These are phyloP conservation scores for Athelia sp. DNA, from an alignment of 1,284 basidiomycete genomes.

Conservation along the genomic window DNA sequence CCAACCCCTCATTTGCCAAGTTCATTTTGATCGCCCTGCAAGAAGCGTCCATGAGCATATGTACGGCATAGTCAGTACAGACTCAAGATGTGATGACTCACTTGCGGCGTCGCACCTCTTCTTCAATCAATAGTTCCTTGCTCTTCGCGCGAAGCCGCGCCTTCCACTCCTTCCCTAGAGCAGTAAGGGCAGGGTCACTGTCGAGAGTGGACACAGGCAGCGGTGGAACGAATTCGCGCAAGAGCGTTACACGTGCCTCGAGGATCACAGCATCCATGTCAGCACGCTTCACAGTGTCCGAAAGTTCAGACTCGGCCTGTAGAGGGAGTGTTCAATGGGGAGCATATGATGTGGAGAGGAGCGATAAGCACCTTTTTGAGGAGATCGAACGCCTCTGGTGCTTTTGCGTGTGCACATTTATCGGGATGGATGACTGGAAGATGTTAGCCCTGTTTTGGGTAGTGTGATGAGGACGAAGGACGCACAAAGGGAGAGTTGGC, in stretches of 20 bases:
- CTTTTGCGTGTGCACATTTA: constrained; percentile 72
- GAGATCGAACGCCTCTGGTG: constrained; percentile 80
- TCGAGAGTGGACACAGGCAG: constrained; percentile 54
- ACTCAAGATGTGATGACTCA: constrained; percentile 29
- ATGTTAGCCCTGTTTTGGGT: constrained; percentile 1
- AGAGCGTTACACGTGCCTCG: constrained; percentile 58
- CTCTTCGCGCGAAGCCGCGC: constrained; percentile 57
- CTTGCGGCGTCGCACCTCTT: constrained; percentile 76
- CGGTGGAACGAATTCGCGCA: constrained; percentile 43
- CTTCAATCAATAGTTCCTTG: constrained; percentile 79
- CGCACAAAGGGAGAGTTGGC: constrained; percentile 78
- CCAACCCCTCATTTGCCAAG: constrained; percentile 78
- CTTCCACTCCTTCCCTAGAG: constrained; percentile 55
- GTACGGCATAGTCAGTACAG: constrained; percentile 4
- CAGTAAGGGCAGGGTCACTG: constrained; percentile 50
- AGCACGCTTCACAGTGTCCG: constrained; percentile 67
- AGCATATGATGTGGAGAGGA: background rate
- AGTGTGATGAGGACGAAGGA: constrained; percentile 6
- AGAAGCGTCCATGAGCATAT: constrained; percentile 1
- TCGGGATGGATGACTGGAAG: constrained; percentile 79
- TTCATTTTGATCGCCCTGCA: constrained; percentile 83
- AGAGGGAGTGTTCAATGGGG: background rate
- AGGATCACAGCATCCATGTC: constrained; percentile 74
- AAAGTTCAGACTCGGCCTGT: constrained; percentile 76
- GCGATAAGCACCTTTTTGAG: constrained; percentile 64